phyloP scores from a whole-genome alignment of 176 grass and related monocot species.

The Miscanthus lutarioriparius region DNA sequence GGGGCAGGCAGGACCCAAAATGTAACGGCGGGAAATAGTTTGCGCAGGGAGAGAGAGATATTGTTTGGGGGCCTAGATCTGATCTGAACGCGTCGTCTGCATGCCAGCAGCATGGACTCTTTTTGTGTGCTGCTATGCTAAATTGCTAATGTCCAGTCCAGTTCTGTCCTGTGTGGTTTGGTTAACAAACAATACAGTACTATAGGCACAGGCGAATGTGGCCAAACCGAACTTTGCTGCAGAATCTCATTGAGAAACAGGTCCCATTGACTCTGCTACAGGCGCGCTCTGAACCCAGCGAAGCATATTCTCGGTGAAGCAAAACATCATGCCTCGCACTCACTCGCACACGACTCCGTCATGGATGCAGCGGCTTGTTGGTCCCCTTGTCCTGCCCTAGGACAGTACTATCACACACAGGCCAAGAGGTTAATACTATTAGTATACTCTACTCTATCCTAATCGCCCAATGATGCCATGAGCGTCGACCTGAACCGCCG shows the following conservation, averaged over 20 bases:
- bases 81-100: not conserved
- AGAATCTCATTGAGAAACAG: too few species aligned
- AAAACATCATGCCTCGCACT: not conserved
- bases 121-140: too few species aligned
- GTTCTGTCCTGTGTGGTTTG: not conserved
- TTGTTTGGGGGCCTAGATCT: not conserved
- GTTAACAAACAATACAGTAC: not conserved
- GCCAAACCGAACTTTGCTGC: not conserved
- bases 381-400: not conserved
- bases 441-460: too few species aligned
- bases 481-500: conserved; percentile 32
- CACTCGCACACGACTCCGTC: not conserved
- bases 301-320: not conserved
- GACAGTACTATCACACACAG: not conserved
- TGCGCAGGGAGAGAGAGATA: not conserved
- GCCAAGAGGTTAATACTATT: too few species aligned
- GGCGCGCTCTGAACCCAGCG: too few species aligned
- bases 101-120: not conserved
- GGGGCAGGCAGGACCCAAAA: not conserved
- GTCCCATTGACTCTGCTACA: too few species aligned
- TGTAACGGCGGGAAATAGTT: not conserved
- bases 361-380: not conserved
- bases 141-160: not conserved
- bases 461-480: conserved; percentile 7
- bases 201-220: not conserved